Evolutionary conservation across 306 rosid species (phyloP).

Genomic region (Cicer yamashitae): DNA sequence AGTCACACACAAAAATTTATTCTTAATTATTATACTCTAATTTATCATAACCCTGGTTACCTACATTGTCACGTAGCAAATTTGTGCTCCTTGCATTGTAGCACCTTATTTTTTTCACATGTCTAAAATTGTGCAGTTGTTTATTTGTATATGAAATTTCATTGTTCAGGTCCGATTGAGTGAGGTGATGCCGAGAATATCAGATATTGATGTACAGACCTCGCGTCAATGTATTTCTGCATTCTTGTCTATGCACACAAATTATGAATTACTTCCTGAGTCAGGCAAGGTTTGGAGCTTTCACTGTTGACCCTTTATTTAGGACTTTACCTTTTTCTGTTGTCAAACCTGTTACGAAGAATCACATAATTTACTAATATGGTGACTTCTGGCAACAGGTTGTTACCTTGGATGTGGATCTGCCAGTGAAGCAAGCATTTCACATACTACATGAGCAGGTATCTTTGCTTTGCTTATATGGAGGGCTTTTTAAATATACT

Average conservation of each 20-base stretch:
- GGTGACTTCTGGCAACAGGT: constrained; percentile 63
- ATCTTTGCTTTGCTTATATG: constrained; percentile 36
- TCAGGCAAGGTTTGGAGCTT: constrained; percentile 98
- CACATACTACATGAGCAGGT: constrained; percentile 97
- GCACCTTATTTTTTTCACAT: constrained; percentile 10
- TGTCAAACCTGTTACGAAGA: constrained; percentile 23
- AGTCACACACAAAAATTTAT: not conserved
- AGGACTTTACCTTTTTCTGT: constrained; percentile 20
- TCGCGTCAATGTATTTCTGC: constrained; percentile 80
- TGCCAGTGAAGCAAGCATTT: constrained; percentile 98
- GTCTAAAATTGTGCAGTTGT: constrained; percentile 20
- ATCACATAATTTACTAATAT: constrained; percentile 33
- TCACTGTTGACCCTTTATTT: constrained; percentile 41
- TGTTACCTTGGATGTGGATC: constrained; percentile 82
- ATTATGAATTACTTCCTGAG: constrained; percentile 96
- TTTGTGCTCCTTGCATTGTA: constrained; percentile 36
- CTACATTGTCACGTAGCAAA: not conserved
- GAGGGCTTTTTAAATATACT: constrained; percentile 15
- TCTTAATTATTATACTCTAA: constrained; percentile 8
- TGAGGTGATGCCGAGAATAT: constrained; percentile 68
- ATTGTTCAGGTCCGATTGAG: constrained; percentile 69
- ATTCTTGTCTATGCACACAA: constrained; percentile 76
- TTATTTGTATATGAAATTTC: constrained; percentile 41
- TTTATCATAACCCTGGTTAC: constrained; percentile 23
- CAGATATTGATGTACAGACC: constrained; percentile 82